phyloP scores from a whole-genome alignment of 108 stramenopile species.

The Cyclostephanos tholiformis region DNA sequence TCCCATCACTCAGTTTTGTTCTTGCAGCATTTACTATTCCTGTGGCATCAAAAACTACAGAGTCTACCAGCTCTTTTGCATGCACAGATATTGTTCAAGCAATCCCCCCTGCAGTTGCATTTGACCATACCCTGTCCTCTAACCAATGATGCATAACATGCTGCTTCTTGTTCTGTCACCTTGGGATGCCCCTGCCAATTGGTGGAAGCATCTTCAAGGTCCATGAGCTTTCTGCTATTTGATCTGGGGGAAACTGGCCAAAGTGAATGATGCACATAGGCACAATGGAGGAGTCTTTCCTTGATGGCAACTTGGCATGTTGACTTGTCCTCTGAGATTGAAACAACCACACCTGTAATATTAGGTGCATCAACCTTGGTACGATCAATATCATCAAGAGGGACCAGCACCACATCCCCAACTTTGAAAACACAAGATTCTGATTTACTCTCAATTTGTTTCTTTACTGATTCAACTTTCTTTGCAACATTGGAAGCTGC shows the following conservation, averaged over 20 bases:
- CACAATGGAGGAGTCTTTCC: too few relatives aligned
- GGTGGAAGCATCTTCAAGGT: background rate
- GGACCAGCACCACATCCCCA: too few relatives aligned
- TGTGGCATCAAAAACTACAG: background rate
- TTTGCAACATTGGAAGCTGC: too few relatives aligned
- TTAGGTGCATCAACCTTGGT: too few relatives aligned
- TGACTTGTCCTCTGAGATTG: too few relatives aligned
- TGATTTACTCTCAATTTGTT: too few relatives aligned
- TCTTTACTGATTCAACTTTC: too few relatives aligned
- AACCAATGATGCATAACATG: background rate
- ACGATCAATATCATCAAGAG: too few relatives aligned
- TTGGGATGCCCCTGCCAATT: background rate
- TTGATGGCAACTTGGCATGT: too few relatives aligned
- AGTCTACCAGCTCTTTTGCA: background rate
- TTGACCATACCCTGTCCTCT: background rate
- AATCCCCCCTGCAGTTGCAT: background rate
- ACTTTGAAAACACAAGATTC: too few relatives aligned
- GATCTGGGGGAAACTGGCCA: background rate
- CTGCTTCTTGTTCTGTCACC: background rate
- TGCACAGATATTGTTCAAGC: background rate
- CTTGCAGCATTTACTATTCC: background rate
- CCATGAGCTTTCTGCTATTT: background rate
- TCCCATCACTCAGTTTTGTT: background rate
- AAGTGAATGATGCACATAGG: too few relatives aligned
- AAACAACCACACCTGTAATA: too few relatives aligned